These are phyloP conservation scores for Fusarium marasasianum DNA, from an alignment of 2,329 filamentous ascomycete species.

Conservation along the genomic window DNA sequence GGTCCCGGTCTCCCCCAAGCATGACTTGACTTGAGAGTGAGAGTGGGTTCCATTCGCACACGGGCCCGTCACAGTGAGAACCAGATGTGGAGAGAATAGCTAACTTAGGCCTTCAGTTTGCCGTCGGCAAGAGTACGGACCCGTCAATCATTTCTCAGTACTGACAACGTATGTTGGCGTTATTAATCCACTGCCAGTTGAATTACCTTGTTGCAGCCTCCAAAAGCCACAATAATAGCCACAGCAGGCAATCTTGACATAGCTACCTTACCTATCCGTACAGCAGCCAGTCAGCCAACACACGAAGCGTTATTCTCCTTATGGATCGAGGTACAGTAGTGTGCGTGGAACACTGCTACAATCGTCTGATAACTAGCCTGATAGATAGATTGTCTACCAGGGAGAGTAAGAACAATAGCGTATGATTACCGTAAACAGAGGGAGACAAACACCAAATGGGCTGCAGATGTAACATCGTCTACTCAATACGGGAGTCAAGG, in stretches of 20 bases:
- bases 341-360: conserved; percentile 1
- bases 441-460: conserved; percentile 12
- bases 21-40: not conserved
- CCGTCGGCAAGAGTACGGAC: conserved; percentile 29
- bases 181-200: not conserved
- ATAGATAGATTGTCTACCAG: conserved; percentile 6
- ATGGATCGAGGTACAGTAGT: conserved; percentile 29
- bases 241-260: not conserved
- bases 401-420: conserved; percentile 2
- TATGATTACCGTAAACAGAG: conserved; percentile 10
- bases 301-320: conserved; percentile 15
- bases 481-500: conserved; percentile 4
- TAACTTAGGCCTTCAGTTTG: conserved; percentile 3
- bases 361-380: not conserved
- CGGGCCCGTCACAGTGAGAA: not conserved
- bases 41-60: too few relatives aligned
- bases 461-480: not conserved
- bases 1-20: not conserved
- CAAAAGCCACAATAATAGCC: conserved; percentile 9
- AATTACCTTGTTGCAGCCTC: conserved; percentile 9
- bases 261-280: not conserved
- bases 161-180: conserved; percentile 9
- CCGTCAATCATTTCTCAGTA: conserved; percentile 33
- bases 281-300: not conserved
- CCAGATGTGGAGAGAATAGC: conserved; percentile 15